These are phyloP conservation scores for Pseudohalonectria lignicola DNA, from an alignment of 2,329 filamentous ascomycete genomes.

Conservation along the genomic window DNA sequence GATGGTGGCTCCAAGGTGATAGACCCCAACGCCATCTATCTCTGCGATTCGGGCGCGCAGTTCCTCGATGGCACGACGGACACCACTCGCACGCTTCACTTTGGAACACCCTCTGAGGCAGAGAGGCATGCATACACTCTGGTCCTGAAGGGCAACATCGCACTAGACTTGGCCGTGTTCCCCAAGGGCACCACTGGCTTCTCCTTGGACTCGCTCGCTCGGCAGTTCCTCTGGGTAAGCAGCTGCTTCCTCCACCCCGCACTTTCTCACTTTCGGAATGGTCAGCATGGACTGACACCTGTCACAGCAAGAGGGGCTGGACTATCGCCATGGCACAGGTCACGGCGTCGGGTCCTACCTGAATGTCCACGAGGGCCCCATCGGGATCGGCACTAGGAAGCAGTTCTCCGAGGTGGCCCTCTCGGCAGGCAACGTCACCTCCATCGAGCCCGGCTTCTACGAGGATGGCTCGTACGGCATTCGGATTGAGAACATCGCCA, in stretches of 20 bases:
- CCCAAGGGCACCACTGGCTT: constrained; percentile 94
- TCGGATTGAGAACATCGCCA: constrained; percentile 89
- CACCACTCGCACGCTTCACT: constrained; percentile 87
- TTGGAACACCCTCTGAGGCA: constrained; percentile 70
- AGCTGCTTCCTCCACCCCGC: background rate
- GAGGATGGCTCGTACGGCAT: constrained; percentile 93
- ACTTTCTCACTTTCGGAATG: constrained; percentile 10
- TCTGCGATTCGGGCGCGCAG: constrained; percentile 96
- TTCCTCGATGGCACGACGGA: constrained; percentile 94
- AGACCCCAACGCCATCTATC: constrained; percentile 76
- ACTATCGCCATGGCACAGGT: constrained; percentile 93
- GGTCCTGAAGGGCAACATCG: constrained; percentile 89
- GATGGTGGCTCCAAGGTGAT: constrained; percentile 70
- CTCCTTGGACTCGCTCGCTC: constrained; percentile 76
- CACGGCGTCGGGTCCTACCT: constrained; percentile 92
- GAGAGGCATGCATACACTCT: constrained; percentile 88
- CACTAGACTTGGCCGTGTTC: constrained; percentile 75
- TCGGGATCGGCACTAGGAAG: constrained; percentile 86
- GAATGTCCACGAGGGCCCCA: constrained; percentile 95
- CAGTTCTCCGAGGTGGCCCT: constrained; percentile 87
- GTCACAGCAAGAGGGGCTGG: constrained; percentile 60
- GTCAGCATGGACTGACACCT: constrained; percentile 3
- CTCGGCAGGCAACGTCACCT: constrained; percentile 86
- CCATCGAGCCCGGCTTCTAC: constrained; percentile 94
- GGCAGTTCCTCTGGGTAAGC: constrained; percentile 81